Percentiles rank a stretch among this genome's conserved stretches.
phyloP scores from a whole-genome alignment of 108 stramenopile species.

The Cyclotella kingstonii region DNA sequence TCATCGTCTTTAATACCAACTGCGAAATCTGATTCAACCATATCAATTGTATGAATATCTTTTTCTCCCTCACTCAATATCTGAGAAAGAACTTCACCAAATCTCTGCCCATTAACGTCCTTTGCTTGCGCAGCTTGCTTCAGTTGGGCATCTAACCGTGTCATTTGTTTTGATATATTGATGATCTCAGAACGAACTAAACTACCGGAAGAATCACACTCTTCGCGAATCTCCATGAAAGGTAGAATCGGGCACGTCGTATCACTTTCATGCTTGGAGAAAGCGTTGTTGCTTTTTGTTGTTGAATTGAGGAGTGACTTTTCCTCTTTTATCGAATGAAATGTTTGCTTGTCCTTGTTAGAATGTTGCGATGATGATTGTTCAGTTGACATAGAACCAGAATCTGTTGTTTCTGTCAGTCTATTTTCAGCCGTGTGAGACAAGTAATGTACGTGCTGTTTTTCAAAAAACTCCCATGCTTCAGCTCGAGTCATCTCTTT shows the following conservation, averaged over 20 bases:
- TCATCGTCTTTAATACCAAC: slow-evolving; percentile 3
- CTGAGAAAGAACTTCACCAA: slow-evolving; percentile 21
- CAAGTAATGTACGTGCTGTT: background rate
- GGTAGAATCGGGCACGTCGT: slow-evolving; percentile 8
- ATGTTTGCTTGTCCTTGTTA: too few species aligned
- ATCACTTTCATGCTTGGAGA: background rate
- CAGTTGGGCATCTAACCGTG: slow-evolving; percentile 25
- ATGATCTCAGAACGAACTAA: slow-evolving; percentile 28
- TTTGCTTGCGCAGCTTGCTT: slow-evolving; percentile 9
- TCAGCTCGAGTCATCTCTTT: slow-evolving; percentile 27
- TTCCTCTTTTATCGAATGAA: background rate
- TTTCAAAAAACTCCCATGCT: slow-evolving; percentile 15
- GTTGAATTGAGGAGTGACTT: background rate
- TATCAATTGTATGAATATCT: slow-evolving; percentile 1
- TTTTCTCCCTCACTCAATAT: slow-evolving; percentile 16
- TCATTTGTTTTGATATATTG: slow-evolving; percentile 35
- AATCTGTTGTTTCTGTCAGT: background rate
- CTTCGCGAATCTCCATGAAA: slow-evolving; percentile 46
- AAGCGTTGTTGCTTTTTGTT: slow-evolving; percentile 2
- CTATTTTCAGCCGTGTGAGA: background rate
- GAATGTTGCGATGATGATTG: background rate
- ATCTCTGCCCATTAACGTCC: slow-evolving; percentile 2
- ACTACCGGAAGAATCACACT: slow-evolving; percentile 21
- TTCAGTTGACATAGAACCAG: background rate
- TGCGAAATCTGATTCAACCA: background rate